phyloP scores from a whole-genome alignment of 139 green algal genomes.

The Mesotaenium endlicherianum region DNA sequence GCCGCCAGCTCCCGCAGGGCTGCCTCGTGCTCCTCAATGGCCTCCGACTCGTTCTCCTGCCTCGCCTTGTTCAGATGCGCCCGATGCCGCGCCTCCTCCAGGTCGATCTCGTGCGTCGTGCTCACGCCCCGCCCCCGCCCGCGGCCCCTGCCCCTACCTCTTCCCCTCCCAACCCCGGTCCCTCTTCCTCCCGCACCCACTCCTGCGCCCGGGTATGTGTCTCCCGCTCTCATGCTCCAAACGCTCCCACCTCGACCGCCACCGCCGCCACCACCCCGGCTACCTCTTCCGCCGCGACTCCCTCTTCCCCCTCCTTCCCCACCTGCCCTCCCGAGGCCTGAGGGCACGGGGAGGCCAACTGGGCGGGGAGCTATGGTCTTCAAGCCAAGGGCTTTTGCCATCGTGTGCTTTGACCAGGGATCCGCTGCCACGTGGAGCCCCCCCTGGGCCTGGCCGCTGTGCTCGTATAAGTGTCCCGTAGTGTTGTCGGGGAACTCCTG shows the following conservation, averaged over 20 bases:
- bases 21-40: conserved; percentile 13
- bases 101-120: not conserved
- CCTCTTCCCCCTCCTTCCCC: not conserved
- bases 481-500: no score
- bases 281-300: not conserved
- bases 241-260: no score
- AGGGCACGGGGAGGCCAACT: not conserved
- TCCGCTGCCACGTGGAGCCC: no score
- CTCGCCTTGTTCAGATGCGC: not conserved
- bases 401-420: no score
- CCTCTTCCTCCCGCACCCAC: not conserved
- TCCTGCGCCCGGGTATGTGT: not conserved
- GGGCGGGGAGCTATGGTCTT: no score
- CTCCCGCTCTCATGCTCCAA: no score
- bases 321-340: not conserved
- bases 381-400: no score
- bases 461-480: no score
- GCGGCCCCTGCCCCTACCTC: not conserved
- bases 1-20: not conserved
- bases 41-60: not conserved
- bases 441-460: no score
- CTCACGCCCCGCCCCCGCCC: not conserved
- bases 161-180: not conserved
- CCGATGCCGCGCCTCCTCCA: not conserved
- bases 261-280: not conserved